These are phyloP conservation scores for Beauveria caledonica DNA, from an alignment of 2,329 filamentous ascomycete genomes.

Conservation along the genomic window DNA sequence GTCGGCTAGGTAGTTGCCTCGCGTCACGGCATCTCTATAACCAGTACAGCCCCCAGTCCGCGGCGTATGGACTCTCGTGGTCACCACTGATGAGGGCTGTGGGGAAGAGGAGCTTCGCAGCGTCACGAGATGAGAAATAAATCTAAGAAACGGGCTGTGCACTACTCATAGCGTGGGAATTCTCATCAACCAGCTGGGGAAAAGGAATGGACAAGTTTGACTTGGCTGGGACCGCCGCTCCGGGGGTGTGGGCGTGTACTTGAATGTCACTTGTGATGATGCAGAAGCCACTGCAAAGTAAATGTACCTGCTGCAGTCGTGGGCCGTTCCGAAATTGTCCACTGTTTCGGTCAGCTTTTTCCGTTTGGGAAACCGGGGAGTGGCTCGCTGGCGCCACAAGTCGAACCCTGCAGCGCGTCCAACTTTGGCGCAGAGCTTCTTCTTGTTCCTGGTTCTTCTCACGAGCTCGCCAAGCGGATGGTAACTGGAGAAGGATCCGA, in stretches of 20 bases:
- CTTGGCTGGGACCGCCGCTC: not conserved
- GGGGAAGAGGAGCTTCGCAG: not conserved
- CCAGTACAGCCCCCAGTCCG: too few species aligned
- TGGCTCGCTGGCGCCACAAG: not conserved
- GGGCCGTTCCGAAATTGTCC: not conserved
- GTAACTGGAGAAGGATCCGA: too few species aligned
- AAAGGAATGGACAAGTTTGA: not conserved
- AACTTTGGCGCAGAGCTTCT: not conserved
- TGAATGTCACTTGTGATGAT: not conserved
- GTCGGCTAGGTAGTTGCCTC: too few species aligned
- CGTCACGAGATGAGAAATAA: constrained; percentile 7
- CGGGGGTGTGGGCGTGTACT: not conserved
- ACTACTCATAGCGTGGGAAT: not conserved
- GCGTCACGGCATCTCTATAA: too few species aligned
- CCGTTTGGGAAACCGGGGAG: too few species aligned
- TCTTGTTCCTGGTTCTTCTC: not conserved
- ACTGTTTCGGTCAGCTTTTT: not conserved
- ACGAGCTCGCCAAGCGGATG: too few species aligned
- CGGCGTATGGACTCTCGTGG: not conserved
- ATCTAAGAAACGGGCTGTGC: not conserved
- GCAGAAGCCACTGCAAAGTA: too few species aligned
- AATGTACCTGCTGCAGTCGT: not conserved
- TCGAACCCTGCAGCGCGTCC: not conserved
- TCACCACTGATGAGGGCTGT: not conserved
- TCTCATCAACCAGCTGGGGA: not conserved